A percentile compares a stretch with the other conserved stretches of the same genome.
Conservation (phyloP, 2,329 filamentous ascomycete species). For the Hypoxylon sp. region DNA sequence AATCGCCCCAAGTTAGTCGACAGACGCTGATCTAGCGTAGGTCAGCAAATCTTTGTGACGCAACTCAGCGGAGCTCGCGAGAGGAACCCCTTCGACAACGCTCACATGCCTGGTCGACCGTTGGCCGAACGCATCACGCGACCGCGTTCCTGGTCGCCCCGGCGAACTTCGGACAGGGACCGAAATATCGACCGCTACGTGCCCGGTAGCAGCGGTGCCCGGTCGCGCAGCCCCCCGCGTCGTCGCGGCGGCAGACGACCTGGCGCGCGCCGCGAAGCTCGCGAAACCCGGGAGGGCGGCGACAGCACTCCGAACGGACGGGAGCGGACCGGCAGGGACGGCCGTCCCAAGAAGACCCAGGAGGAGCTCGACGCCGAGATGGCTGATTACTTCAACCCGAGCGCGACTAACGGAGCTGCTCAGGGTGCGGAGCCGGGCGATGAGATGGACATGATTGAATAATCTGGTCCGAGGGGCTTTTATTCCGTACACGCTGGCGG, state of each 20-base stretch:
- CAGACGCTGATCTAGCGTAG: conserved; percentile 48
- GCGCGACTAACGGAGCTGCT: conserved; percentile 49
- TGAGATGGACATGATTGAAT: conserved; percentile 78
- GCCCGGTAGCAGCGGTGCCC: conserved; percentile 62
- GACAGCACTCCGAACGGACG: conserved; percentile 47
- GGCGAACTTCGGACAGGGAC: conserved; percentile 57
- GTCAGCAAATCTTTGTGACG: conserved; percentile 80
- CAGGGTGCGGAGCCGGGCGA: conserved; percentile 53
- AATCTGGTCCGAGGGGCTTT: conserved; percentile 30
- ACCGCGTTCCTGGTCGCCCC: conserved; percentile 69
- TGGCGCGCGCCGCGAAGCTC: conserved; percentile 56
- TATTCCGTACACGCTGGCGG: background rate
- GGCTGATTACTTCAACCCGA: conserved; percentile 84
- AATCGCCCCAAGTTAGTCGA: too few species aligned
- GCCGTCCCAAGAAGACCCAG: conserved; percentile 81
- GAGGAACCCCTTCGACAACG: conserved; percentile 66
- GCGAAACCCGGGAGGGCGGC: background rate
- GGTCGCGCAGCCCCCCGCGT: conserved; percentile 67
- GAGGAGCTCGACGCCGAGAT: conserved; percentile 96
- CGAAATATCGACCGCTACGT: conserved; percentile 82
- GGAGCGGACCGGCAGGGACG: conserved; percentile 56
- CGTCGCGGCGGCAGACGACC: conserved; percentile 56
- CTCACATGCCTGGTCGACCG: conserved; percentile 62
- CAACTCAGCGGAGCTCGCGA: conserved; percentile 63
- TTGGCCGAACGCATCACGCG: conserved; percentile 71